Conservation (phyloP, 495 filamentous ascomycete genomes). For the Hypoxylon fuscum region DNA sequence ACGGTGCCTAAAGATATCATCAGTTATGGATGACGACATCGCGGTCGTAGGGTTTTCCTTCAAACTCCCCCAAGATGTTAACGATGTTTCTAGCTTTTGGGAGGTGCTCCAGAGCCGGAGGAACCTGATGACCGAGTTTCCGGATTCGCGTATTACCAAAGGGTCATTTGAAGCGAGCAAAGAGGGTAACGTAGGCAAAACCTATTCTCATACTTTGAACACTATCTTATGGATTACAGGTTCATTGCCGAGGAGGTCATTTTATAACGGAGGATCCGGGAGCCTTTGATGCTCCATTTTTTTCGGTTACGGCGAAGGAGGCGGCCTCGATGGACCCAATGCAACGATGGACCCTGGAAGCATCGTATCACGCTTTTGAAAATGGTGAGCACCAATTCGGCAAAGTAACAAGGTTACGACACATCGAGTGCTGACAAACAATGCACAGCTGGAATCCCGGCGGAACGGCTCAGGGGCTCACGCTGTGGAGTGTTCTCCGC, state of each 20-base stretch:
- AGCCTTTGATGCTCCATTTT: conserved; percentile 63
- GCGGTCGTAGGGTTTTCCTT: conserved; percentile 53
- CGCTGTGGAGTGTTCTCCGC: conserved; percentile 43
- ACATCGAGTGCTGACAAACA: conserved; percentile 8
- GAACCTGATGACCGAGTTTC: conserved; percentile 49
- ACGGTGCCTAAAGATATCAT: background rate
- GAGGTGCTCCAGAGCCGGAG: conserved; percentile 43
- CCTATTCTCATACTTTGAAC: background rate
- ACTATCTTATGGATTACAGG: conserved; percentile 12
- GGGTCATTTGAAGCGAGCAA: conserved; percentile 36
- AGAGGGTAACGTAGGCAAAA: conserved; percentile 6
- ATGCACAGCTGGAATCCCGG: conserved; percentile 35
- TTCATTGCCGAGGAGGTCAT: conserved; percentile 38
- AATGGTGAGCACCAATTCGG: conserved; percentile 28
- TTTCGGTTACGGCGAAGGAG: conserved; percentile 64
- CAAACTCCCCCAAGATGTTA: conserved; percentile 47
- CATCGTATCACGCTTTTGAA: conserved; percentile 59
- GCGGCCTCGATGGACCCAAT: conserved; percentile 52
- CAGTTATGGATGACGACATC: conserved; percentile 23
- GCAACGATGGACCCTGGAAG: conserved; percentile 56
- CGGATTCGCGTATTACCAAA: conserved; percentile 40
- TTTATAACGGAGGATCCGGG: conserved; percentile 55
- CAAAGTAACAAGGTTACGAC: background rate
- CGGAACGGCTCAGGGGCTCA: conserved; percentile 32
- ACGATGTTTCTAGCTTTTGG: conserved; percentile 48